Conservation (phyloP, 352 stramenopile genomes). For the Globisporangium carolinianum region DNA sequence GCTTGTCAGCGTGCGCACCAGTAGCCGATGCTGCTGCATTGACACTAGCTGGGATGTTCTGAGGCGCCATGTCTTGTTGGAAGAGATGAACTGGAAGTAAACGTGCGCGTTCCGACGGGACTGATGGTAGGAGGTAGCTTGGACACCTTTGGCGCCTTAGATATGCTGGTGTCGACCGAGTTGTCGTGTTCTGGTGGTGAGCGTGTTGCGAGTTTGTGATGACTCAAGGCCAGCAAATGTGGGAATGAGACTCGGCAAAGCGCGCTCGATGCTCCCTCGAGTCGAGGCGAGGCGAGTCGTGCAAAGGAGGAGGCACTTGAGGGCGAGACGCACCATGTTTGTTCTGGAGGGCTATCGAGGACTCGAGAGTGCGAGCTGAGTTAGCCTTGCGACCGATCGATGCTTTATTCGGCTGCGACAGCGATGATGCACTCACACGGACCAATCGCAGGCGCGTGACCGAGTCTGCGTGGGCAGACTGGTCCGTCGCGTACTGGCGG, state of each 20-base stretch:
- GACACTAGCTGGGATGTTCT: slow-evolving; percentile 1
- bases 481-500: no score
- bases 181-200: slow-evolving; percentile 1
- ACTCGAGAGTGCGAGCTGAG: not conserved
- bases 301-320: no score
- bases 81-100: not conserved
- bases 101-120: not conserved
- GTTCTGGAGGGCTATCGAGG: no score
- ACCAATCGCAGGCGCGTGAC: not conserved
- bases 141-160: not conserved
- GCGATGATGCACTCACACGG: not conserved
- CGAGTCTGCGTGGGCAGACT: not conserved
- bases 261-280: no score
- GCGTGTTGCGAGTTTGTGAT: slow-evolving; percentile 8
- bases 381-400: no score
- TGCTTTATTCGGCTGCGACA: no score
- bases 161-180: no score
- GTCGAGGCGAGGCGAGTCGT: no score
- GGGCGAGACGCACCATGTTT: no score
- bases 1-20: slow-evolving; percentile 1
- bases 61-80: slow-evolving; percentile 4
- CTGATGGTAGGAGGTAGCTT: not conserved
- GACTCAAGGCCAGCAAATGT: slow-evolving; percentile 9
- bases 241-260: slow-evolving; percentile 6
- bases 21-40: not conserved